Conservation (phyloP, 257 asterid genomes). For the Paraleonurus japonicus region DNA sequence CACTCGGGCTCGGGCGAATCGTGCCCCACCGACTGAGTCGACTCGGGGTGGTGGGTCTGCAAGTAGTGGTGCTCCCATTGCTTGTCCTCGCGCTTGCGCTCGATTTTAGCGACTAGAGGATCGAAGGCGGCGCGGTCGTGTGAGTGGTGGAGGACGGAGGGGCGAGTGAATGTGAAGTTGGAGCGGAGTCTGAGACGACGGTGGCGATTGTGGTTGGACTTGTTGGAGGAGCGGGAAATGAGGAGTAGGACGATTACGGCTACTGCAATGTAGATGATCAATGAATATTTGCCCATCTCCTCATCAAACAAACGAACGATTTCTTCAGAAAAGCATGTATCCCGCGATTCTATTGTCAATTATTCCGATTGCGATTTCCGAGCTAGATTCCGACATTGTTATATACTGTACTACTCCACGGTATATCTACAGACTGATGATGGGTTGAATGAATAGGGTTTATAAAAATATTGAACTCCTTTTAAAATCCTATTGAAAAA, state of each 20-base stretch:
- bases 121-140: conserved; percentile 64
- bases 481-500: no score
- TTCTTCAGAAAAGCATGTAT: conserved; percentile 3
- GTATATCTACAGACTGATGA: no score
- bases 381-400: background rate
- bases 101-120: conserved; percentile 80
- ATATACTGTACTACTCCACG: no score
- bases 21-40: conserved; percentile 18
- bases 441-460: no score
- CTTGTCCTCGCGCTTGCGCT: conserved; percentile 77
- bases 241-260: conserved; percentile 60
- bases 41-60: conserved; percentile 55
- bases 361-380: background rate
- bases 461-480: no score
- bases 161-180: conserved; percentile 63
- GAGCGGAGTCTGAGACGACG: conserved; percentile 92
- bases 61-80: conserved; percentile 71
- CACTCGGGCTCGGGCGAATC: conserved; percentile 85
- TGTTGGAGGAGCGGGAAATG: conserved; percentile 66
- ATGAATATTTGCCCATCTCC: conserved; percentile 71
- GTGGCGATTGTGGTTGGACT: conserved; percentile 49
- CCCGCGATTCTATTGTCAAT: background rate
- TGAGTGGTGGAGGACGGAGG: conserved; percentile 35
- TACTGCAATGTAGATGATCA: conserved; percentile 62
- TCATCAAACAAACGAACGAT: conserved; percentile 27